Evolutionary conservation across 2,329 filamentous ascomycete species (phyloP).

Genomic region (Botrytis porri): DNA sequence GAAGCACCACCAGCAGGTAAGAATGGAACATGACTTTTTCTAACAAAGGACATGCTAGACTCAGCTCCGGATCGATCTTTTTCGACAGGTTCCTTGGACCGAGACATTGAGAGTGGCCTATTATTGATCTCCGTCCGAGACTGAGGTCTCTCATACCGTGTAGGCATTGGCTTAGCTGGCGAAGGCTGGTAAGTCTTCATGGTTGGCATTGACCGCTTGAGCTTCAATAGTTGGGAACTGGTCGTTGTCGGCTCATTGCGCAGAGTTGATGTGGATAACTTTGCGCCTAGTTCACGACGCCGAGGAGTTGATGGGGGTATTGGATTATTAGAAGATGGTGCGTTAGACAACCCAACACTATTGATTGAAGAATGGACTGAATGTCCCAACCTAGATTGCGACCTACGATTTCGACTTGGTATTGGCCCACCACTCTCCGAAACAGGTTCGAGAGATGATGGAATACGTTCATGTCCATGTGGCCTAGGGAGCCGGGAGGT

Average conservation of each 20-base stretch:
- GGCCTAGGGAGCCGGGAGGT: constrained; percentile 78
- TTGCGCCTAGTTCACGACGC: constrained; percentile 56
- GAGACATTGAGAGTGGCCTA: constrained; percentile 51
- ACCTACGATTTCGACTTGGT: constrained; percentile 55
- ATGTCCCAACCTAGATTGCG: constrained; percentile 67
- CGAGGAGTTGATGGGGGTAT: constrained; percentile 58
- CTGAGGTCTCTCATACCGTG: constrained; percentile 55
- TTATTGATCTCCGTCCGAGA: constrained; percentile 51
- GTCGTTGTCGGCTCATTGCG: constrained; percentile 63
- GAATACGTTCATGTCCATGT: constrained; percentile 65
- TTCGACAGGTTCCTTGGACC: constrained; percentile 72
- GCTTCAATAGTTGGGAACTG: constrained; percentile 60
- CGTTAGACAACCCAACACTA: constrained; percentile 60
- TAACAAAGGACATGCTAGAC: constrained; percentile 52
- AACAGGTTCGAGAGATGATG: constrained; percentile 83
- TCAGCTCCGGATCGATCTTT: constrained; percentile 44
- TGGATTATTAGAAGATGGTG: constrained; percentile 52
- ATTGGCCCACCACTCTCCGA: constrained; percentile 82
- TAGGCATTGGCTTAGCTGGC: constrained; percentile 48
- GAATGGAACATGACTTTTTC: constrained; percentile 69
- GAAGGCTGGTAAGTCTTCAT: constrained; percentile 51
- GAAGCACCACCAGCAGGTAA: constrained; percentile 66
- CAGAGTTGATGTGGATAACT: constrained; percentile 52
- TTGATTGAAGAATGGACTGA: constrained; percentile 66
- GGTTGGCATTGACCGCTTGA: constrained; percentile 63